Percentiles rank a stretch among this genome's conserved stretches.
Conservation (phyloP, 768 basidiomycete genomes). For the Saitozyma podzolica region DNA sequence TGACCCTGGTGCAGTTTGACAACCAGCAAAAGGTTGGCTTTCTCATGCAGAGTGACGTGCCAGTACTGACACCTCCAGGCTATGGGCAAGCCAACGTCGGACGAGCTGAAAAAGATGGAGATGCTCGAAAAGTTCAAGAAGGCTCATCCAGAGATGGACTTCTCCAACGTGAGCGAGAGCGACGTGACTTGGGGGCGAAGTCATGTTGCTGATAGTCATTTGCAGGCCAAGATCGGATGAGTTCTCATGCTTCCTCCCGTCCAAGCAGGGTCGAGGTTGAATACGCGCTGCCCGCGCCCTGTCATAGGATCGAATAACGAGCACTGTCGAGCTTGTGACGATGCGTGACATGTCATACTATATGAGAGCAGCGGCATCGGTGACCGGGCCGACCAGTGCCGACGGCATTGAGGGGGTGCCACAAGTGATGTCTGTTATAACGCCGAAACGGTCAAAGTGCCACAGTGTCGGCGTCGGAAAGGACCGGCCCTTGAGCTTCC, state of each 20-base stretch:
- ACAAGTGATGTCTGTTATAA: background rate
- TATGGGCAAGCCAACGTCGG: conserved; percentile 94
- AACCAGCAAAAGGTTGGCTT: conserved; percentile 54
- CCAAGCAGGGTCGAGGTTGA: background rate
- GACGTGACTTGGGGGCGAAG: no score
- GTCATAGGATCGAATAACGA: background rate
- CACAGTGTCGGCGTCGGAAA: conserved; percentile 11
- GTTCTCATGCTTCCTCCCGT: no score
- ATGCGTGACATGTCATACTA: no score
- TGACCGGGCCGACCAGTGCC: no score
- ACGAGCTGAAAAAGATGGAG: conserved; percentile 91
- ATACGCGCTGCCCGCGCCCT: no score
- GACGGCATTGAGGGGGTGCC: no score
- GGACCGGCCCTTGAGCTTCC: conserved; percentile 2
- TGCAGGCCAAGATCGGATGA: conserved; percentile 21
- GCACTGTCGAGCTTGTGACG: no score
- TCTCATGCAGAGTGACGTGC: background rate
- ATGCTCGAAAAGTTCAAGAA: conserved; percentile 85
- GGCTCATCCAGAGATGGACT: conserved; percentile 90
- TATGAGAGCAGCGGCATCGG: no score
- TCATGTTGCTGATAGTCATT: background rate
- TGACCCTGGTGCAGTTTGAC: conserved; percentile 49
- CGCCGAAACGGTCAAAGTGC: conserved; percentile 11
- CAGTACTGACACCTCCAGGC: conserved; percentile 53
- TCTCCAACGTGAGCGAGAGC: conserved; percentile 49